Evolutionary conservation across 2,329 filamentous ascomycete species (phyloP).

Genomic region (Aspergillus sp.): DNA sequence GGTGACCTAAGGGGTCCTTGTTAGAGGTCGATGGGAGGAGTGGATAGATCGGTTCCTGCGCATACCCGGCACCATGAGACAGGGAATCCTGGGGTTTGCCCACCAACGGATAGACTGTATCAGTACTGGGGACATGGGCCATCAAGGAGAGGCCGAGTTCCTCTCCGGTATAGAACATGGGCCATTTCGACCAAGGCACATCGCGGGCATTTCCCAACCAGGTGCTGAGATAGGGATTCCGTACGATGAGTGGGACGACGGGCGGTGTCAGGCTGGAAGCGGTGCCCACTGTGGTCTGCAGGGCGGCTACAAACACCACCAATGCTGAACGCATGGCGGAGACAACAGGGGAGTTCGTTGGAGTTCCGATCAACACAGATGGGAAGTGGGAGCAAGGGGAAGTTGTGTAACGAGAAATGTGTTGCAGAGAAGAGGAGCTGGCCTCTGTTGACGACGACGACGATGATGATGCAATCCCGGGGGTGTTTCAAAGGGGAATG

Average conservation of each 20-base stretch:
- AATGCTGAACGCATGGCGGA: slow-evolving; percentile 31
- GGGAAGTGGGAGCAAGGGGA: too few species aligned
- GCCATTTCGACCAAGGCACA: slow-evolving; percentile 79
- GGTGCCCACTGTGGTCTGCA: slow-evolving; percentile 43
- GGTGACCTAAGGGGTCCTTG: slow-evolving; percentile 42
- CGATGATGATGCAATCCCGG: neutral
- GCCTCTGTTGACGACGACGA: neutral
- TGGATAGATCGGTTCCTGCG: neutral
- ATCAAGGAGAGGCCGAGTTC: slow-evolving; percentile 65
- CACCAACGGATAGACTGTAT: slow-evolving; percentile 62
- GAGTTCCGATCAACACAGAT: too few species aligned
- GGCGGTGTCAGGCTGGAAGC: slow-evolving; percentile 60
- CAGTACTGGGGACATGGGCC: slow-evolving; percentile 60
- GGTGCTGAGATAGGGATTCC: slow-evolving; percentile 74
- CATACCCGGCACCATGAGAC: slow-evolving; percentile 39
- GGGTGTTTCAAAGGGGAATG: neutral
- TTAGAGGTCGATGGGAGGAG: neutral
- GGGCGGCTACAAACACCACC: slow-evolving; percentile 30
- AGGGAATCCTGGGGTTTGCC: slow-evolving; percentile 66
- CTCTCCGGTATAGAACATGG: slow-evolving; percentile 77
- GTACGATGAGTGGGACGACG: slow-evolving; percentile 71
- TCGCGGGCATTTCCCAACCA: slow-evolving; percentile 72
- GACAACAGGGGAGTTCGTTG: neutral
- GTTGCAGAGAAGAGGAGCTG: neutral
- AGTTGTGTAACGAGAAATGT: too few species aligned